Base-by-base conservation (phyloP, 495 filamentous ascomycete species). In the Xylaria cubensis region DNA sequence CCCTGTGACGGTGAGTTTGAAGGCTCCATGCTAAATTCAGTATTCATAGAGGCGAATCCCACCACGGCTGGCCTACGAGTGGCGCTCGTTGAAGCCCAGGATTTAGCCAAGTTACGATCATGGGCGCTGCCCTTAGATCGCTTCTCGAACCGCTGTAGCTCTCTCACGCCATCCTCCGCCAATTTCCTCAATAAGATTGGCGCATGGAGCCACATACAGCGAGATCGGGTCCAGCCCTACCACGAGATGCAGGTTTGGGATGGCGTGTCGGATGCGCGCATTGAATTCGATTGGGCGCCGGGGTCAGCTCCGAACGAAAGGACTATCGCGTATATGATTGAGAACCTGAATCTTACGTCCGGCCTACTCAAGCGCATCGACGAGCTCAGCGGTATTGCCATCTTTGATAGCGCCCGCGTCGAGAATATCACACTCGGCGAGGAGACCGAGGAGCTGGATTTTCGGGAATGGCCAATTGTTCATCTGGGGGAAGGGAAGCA, bases 211-310 rank as follows among this genome's bases (percentile, higher is more conserved):
- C 88, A 95, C 75, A 78, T 97, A 36, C 85, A 92, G 67, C 76
- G 78, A 10, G 81, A 86, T 3, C 87, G 97, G n/a, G 87, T 94
- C 17, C 95, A 97, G 80, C 84, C 88, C 2, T 99, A 98, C 80
- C 89, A 95, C 55, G 91, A 93, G 72, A 99, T 99, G 96, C 84
- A 89, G 75, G 95, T 99, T 12, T 99, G 96, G 96, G 96, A 99
- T 81, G 96, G 96, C 67, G 90, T 97, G 67, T 92, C 92, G 19
- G 93, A 89, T 67, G 91, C 94, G 48, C 87, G 90, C 59, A 97
- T 99, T 79, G 90, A 92, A 68, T 99, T 99, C 80, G 92, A 96
- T 82, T 92, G 90, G 88, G 83, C 86, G 32, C 81, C 84, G 21
- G 86, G 87, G 32, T 59, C 70, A 7, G 82, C 86, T 21, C 80